A percentile compares a stretch with the other conserved stretches of the same genome.
phyloP scores from a whole-genome alignment of 1,284 basidiomycete species.

The Ceraceosorus bombacis region DNA sequence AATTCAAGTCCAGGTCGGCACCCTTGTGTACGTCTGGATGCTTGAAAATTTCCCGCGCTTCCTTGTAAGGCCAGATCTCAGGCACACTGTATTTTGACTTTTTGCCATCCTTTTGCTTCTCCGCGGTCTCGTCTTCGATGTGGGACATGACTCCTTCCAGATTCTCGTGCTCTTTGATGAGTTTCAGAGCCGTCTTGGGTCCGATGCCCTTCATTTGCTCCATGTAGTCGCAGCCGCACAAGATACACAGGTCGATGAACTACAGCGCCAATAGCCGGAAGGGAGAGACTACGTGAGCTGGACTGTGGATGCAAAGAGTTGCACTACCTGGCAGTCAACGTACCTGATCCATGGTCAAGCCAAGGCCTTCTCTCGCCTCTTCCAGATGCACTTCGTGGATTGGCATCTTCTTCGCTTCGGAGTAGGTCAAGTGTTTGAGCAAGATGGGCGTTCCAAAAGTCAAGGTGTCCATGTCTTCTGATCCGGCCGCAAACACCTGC shows the following conservation, averaged over 20 bases:
- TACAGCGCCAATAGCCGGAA: slow-evolving; percentile 6
- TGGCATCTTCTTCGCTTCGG: slow-evolving; percentile 97
- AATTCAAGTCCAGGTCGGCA: slow-evolving; percentile 80
- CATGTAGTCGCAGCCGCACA: slow-evolving; percentile 96
- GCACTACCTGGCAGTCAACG: slow-evolving; percentile 10
- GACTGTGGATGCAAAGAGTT: not conserved
- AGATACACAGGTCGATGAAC: slow-evolving; percentile 95
- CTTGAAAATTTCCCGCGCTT: slow-evolving; percentile 81
- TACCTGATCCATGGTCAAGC: slow-evolving; percentile 85
- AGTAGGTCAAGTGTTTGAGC: slow-evolving; percentile 91
- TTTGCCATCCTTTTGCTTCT: slow-evolving; percentile 51
- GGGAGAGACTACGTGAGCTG: not conserved
- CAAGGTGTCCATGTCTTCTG: slow-evolving; percentile 99
- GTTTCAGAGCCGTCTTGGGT: slow-evolving; percentile 88
- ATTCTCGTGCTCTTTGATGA: slow-evolving; percentile 75
- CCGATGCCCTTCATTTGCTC: slow-evolving; percentile 93
- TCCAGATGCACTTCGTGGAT: slow-evolving; percentile 84
- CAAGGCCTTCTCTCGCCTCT: slow-evolving; percentile 74
- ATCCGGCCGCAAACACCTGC: slow-evolving; percentile 89
- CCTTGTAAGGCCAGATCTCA: slow-evolving; percentile 92
- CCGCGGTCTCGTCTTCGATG: slow-evolving; percentile 51
- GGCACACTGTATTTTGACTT: slow-evolving; percentile 60
- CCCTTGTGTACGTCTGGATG: slow-evolving; percentile 81
- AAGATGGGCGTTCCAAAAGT: slow-evolving; percentile 89
- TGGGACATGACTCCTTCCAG: slow-evolving; percentile 75